These are phyloP conservation scores for Lophium mytilinum DNA, from an alignment of 495 filamentous ascomycete species.

Conservation along the genomic window DNA sequence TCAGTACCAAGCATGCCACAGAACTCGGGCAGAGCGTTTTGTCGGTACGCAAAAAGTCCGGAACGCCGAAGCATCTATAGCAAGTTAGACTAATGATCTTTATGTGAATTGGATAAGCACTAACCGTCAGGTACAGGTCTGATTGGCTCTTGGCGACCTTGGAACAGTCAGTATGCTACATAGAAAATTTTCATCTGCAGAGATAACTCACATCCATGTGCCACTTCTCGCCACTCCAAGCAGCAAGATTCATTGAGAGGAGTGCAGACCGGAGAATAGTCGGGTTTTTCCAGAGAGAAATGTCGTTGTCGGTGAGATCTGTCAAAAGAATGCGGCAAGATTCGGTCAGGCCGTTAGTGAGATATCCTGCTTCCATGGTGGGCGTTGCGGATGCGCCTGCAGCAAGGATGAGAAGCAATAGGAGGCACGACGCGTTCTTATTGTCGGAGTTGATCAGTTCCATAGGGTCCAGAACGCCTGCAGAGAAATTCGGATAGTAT, in stretches of 20 bases:
- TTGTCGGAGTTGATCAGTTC: slow-evolving; percentile 8
- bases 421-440: slow-evolving; percentile 6
- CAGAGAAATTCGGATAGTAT: slow-evolving; percentile 10
- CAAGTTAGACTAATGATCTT: slow-evolving; percentile 4
- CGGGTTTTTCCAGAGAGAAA: slow-evolving; percentile 3
- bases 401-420: slow-evolving; percentile 20
- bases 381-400: slow-evolving; percentile 14
- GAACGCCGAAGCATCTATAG: slow-evolving; percentile 13
- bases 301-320: slow-evolving; percentile 12
- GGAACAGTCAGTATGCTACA: slow-evolving; percentile 1
- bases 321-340: slow-evolving; percentile 16
- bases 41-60: slow-evolving; percentile 12
- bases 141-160: slow-evolving; percentile 12
- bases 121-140: slow-evolving; percentile 11
- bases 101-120: background rate
- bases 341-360: slow-evolving; percentile 17
- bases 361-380: slow-evolving; percentile 5
- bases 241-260: slow-evolving; percentile 10
- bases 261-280: slow-evolving; percentile 10
- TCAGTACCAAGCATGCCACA: slow-evolving; percentile 3
- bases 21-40: slow-evolving; percentile 11
- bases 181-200: background rate
- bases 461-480: background rate
- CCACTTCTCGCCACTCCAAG: slow-evolving; percentile 19
- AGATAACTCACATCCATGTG: slow-evolving; percentile 16